phyloP scores from a whole-genome alignment of 768 basidiomycete species.

The Mycena galericulata region DNA sequence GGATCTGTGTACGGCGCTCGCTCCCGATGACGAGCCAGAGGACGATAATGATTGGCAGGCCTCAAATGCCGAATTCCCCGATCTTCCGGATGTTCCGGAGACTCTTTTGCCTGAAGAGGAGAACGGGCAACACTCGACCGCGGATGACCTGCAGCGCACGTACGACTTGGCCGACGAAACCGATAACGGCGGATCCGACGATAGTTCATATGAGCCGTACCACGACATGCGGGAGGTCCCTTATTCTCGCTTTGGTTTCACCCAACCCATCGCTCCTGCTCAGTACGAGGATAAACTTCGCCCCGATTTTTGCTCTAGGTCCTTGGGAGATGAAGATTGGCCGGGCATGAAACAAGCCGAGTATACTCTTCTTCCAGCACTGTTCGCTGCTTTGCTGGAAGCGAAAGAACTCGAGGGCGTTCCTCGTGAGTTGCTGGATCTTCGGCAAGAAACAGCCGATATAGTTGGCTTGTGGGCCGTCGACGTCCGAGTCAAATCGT shows the following conservation, averaged over 20 bases:
- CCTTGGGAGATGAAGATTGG: constrained; percentile 2
- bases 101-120: neutral
- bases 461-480: neutral
- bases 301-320: neutral
- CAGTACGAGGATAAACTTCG: neutral
- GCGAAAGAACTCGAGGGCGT: constrained; percentile 5
- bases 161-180: neutral
- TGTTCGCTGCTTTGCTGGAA: neutral
- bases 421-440: neutral
- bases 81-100: neutral
- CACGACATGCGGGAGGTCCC: neutral
- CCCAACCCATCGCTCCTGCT: neutral
- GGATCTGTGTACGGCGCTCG: constrained; percentile 3
- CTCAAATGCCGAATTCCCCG: neutral
- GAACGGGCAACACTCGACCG: neutral
- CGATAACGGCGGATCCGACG: too few relatives aligned
- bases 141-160: neutral
- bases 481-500: neutral
- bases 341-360: neutral
- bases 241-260: constrained; percentile 3
- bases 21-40: neutral
- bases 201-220: neutral
- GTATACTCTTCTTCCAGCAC: neutral
- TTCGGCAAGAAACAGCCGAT: constrained; percentile 10
- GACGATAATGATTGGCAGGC: neutral